Evolutionary conservation across 2,329 filamentous ascomycete genomes (phyloP), one percentile per base, ranked within the genome.

Genomic region (Exophiala spinifera): DNA sequence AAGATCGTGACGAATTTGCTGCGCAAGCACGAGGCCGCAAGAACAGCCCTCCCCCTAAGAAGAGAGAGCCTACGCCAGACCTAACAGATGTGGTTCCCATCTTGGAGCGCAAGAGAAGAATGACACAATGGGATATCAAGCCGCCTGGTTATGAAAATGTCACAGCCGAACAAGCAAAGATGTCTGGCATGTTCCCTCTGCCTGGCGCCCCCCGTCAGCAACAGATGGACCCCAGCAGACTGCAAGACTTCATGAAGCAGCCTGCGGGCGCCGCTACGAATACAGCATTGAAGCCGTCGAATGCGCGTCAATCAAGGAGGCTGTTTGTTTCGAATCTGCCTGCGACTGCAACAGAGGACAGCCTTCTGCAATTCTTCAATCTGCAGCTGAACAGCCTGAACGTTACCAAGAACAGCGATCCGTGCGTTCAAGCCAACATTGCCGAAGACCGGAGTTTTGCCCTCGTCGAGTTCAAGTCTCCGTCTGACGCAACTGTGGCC

Each of bases 61-160:
- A 92, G 76, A 87, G 89, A 71, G 94, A 99, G 72, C 90, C 94
- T 6, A 99, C 94, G 0, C 95, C 94, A 33, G 95, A 99, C 71
- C 78, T 99, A 68, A 95, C 91, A 56, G 85, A 95, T 66, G 77
- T 95, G 56, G 78, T 87, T n/a, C 83, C 90, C 3, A 79, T 99
- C 55, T 77, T 91, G 60, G 86, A 92, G 67, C 86, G 92, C 65
- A 94, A 91, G 78, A 87, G 95, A 64, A 87, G 94, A 56, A 77
- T 99, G 78, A 97, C 91, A 33, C 95, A 99, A 73, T 99, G 94
- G 94, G 95, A 99, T 71, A 96, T 99, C 72, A 99, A 99, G 76
- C 94, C 94, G 4, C 89, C 91, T 14, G 92, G 94, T 42, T 99
- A 99, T 68, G 95, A 99, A 69, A 95, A 94, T 72, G 92, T 99